Evolutionary conservation across 139 green algal species (phyloP), one percentile per base, ranked within the genome.

Genomic region (Haematococcus sp.): DNA sequence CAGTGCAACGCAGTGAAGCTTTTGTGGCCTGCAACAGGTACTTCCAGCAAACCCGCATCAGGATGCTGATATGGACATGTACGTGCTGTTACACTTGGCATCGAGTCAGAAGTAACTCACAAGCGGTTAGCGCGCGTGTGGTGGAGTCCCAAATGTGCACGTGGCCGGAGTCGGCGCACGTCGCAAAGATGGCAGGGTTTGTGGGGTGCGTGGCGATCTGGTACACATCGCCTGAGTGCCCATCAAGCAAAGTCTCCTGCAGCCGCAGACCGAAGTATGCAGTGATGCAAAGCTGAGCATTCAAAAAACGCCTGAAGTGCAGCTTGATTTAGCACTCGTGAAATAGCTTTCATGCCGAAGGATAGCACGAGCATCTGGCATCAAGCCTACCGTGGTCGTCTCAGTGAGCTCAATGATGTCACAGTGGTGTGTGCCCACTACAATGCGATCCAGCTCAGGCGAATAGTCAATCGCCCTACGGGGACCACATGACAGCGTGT

Each of bases 201-300:
- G 58, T 35, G 7, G 88, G 84, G 80, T 93, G 85, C 60, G 65
- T 86, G n/a, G 78, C 74, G 4, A 93, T 65, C 9, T 44, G 40
- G 65, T 81, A 90, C 27, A 92, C 74, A 74, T 91, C 85, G 40
- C 71, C 79, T 33, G 52, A 77, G 78, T 93, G 86, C 22, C 88
- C 88, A 63, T 88, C 76, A 67, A 92, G 74, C 27, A 90, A 49
- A 9, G 85, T 59, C 1, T 87, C 74, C 83, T 92, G 84, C 31
- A 70, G 15, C 1, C 31, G 54, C 17, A 68, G 31, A n/a, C n/a
- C n/a, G n/a, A n/a, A n/a, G n/a, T n/a, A n/a, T n/a, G n/a, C n/a
- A n/a, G n/a, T n/a, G n/a, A n/a, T n/a, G n/a, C n/a, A n/a, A n/a
- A n/a, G n/a, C n/a, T n/a, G n/a, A n/a, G n/a, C n/a, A n/a, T n/a